Base-by-base conservation (phyloP, 2,329 filamentous ascomycete species). In the Scedosporium boydii region DNA sequence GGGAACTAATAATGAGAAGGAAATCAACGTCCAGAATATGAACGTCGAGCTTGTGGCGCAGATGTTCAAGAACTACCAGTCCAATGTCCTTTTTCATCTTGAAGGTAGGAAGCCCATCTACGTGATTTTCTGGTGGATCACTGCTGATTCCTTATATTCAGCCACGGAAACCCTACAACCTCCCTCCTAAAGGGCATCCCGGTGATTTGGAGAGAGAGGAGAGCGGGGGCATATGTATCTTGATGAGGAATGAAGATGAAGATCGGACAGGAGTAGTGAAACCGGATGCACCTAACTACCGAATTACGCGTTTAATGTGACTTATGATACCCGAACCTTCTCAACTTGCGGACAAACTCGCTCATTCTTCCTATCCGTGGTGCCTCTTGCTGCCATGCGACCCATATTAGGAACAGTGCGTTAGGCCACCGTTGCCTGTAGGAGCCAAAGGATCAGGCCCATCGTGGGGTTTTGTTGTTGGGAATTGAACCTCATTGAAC, bases 31-130 rank as follows among this genome's bases (percentile, higher is more conserved):
- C 62, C 90, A 96, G 70, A 99, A 98, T 74, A 97, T 98, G 92
- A 96, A 99, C 72, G 91, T 97, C 42, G 95, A 98, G 77, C 83
- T 98, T 2, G 95, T 98, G 4, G 93, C 93, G 0, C 93, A 98
- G 73, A 99, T 99, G 95, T 99, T 98, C 81, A 97, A 98, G 79
- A 99, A 98, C 77, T 99, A 99, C 74, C 93, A 97, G 74, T 96
- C 92, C 10, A 99, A 98, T 69, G 93, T 98, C 14, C 79, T 98
- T 5, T 98, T 99, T 74, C 95, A 99, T 70, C 82, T 99, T 5
- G 95, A 98, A 86, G 95, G 95, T 96, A 80, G 67, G 73, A 59
- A 51, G 10, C 27, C 41, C 18, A 12, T 1, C 21, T 23, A 4
- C 26, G 55, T 61, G 14, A n/a, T 5, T 41, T 16, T 61, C 62